A percentile compares a stretch with the other conserved stretches of the same genome.
phyloP scores from a whole-genome alignment of 192 early-diverging fungal genomes.

The Pilobolus umbonatus region DNA sequence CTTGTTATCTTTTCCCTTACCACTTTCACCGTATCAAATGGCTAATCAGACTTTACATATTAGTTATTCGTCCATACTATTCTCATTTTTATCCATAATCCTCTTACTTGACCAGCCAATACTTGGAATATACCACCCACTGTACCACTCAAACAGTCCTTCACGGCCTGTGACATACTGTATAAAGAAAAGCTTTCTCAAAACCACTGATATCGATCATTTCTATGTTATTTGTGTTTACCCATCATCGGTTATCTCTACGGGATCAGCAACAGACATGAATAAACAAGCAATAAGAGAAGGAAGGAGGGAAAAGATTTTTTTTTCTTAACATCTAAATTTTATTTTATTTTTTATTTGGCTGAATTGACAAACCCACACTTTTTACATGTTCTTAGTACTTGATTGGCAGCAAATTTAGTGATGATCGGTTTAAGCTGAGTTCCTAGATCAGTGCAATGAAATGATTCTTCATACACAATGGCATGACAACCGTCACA shows the following conservation, averaged over 20 bases:
- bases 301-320: neutral
- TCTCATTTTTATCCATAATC: neutral
- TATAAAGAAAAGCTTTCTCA: neutral
- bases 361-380: slow-evolving; percentile 63
- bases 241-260: too few species aligned
- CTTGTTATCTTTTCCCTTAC: slow-evolving; percentile 34
- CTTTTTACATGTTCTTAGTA: slow-evolving; percentile 72
- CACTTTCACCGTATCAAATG: slow-evolving; percentile 81
- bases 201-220: neutral
- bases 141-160: slow-evolving; percentile 72
- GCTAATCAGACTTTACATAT: slow-evolving; percentile 31
- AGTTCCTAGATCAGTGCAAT: slow-evolving; percentile 82
- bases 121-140: slow-evolving; percentile 76
- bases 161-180: slow-evolving; percentile 46
- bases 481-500: slow-evolving; percentile 73
- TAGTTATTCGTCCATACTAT: neutral
- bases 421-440: slow-evolving; percentile 94
- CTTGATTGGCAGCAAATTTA: slow-evolving; percentile 57
- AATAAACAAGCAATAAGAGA: neutral
- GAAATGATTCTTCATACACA: slow-evolving; percentile 87
- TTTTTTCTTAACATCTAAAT: neutral
- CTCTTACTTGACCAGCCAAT: slow-evolving; percentile 59
- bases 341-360: slow-evolving; percentile 28
- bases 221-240: too few species aligned
- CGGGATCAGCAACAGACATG: too few species aligned